Percentiles rank a stretch among this genome's conserved stretches.
phyloP scores from a whole-genome alignment of 805 yeast species.

The Saccharomycopsis fodiens region DNA sequence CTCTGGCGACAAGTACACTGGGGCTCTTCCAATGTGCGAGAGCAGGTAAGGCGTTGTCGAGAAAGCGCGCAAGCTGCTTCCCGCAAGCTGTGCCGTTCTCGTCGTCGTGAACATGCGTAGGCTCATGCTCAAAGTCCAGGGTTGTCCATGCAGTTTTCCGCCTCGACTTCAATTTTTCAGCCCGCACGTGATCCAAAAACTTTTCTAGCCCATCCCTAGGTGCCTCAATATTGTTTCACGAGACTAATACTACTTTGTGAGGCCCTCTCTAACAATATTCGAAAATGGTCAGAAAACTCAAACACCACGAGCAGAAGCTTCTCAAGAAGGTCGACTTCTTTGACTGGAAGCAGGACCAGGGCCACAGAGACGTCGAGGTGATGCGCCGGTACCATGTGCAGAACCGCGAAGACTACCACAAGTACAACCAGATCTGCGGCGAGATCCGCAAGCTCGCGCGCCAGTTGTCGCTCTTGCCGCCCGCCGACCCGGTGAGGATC shows the following conservation, averaged over 20 bases:
- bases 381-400: conserved; percentile 93
- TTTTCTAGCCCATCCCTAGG: too few species aligned
- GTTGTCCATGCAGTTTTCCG: too few species aligned
- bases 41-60: conserved; percentile 26
- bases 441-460: conserved; percentile 82
- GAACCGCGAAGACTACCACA: conserved; percentile 91
- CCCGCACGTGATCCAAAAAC: background rate
- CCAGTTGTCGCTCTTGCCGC: conserved; percentile 73
- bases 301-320: conserved; percentile 92
- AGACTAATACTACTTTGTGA: too few species aligned
- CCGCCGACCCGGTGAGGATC: conserved; percentile 78
- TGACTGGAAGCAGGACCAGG: conserved; percentile 95
- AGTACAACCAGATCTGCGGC: conserved; percentile 90
- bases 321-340: conserved; percentile 93
- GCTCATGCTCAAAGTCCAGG: background rate
- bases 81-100: conserved; percentile 5
- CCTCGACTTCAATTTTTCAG: background rate
- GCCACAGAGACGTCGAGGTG: conserved; percentile 93
- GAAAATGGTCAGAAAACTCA: conserved; percentile 75
- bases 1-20: conserved; percentile 60
- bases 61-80: too few species aligned
- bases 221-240: too few species aligned
- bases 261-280: too few species aligned
- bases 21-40: conserved; percentile 77
- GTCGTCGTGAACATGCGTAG: background rate